A percentile compares a stretch with the other conserved stretches of the same genome.
Evolutionary conservation across 495 filamentous ascomycete species (phyloP).

Genomic region (Annulohypoxylon nitens): DNA sequence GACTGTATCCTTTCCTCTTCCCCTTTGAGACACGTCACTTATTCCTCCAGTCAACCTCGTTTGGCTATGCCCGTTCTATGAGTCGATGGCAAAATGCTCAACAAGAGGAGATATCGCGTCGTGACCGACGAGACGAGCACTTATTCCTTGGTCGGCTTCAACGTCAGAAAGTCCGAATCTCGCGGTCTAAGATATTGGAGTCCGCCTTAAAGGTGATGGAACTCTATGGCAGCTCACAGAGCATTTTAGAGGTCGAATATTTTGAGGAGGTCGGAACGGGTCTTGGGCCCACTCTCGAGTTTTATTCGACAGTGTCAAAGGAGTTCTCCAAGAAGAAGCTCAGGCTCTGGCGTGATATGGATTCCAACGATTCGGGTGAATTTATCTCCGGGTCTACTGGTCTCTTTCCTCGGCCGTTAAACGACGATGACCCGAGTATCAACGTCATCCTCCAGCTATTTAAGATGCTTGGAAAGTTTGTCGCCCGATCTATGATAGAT

Average conservation of each 20-base stretch:
- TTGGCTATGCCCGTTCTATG: constrained; percentile 98
- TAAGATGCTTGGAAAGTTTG: constrained; percentile 96
- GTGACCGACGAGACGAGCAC: constrained; percentile 87
- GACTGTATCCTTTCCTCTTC: constrained; percentile 97
- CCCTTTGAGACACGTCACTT: constrained; percentile 98
- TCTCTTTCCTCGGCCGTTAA: constrained; percentile 94
- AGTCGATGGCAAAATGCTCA: constrained; percentile 95
- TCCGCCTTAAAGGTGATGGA: constrained; percentile 99
- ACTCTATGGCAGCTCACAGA: constrained; percentile 94
- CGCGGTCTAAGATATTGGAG: constrained; percentile 90
- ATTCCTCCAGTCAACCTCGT: constrained; percentile 97
- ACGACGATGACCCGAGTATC: constrained; percentile 83
- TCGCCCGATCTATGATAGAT: constrained; percentile 97
- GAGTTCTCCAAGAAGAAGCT: constrained; percentile 98
- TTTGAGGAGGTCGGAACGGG: constrained; percentile 99
- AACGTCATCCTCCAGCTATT: constrained; percentile 88
- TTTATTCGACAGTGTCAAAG: constrained; percentile 97
- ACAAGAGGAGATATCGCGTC: constrained; percentile 78
- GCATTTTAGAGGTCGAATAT: constrained; percentile 97
- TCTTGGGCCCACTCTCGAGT: constrained; percentile 95
- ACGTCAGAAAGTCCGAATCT: constrained; percentile 97
- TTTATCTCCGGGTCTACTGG: constrained; percentile 89
- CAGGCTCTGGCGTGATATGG: constrained; percentile 94
- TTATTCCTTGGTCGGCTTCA: constrained; percentile 94
- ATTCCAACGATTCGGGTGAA: constrained; percentile 79